Evolutionary conservation across 1,284 basidiomycete genomes (phyloP).

Genomic region (Boletus smithii): DNA sequence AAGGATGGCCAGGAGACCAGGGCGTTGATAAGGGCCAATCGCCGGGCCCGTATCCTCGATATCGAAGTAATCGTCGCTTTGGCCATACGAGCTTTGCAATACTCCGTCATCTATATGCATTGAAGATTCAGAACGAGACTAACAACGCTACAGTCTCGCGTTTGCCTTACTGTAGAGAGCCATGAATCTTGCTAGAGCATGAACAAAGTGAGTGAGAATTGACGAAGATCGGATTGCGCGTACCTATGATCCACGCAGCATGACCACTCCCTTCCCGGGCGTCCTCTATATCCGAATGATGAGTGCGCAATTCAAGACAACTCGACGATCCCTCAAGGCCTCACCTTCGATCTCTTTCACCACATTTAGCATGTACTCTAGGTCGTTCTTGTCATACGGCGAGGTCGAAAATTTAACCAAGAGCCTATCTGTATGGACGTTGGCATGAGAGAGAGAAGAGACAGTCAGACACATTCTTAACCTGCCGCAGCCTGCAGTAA

Average conservation of each 20-base stretch:
- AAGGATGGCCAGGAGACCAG: conserved; percentile 17
- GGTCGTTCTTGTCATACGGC: conserved; percentile 22
- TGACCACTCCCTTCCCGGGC: conserved; percentile 9
- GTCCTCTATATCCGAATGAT: conserved; percentile 7
- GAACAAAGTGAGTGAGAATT: not conserved
- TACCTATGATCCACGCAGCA: conserved; percentile 30
- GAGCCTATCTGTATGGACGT: conserved; percentile 21
- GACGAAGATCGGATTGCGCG: not conserved
- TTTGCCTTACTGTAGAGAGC: conserved; percentile 28
- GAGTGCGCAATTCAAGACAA: not conserved
- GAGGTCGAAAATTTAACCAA: conserved; percentile 34
- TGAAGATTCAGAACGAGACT: not conserved
- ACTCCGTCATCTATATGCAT: conserved; percentile 25
- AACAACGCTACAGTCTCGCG: not conserved
- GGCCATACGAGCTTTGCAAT: conserved; percentile 31
- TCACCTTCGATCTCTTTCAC: conserved; percentile 30
- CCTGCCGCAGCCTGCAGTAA: conserved; percentile 32
- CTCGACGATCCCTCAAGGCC: not conserved
- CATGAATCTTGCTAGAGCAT: conserved; percentile 28
- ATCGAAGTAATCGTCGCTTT: conserved; percentile 33
- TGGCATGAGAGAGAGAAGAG: not conserved
- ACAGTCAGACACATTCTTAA: not conserved
- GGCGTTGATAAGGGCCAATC: conserved; percentile 21
- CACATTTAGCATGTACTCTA: conserved; percentile 28
- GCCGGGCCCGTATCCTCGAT: conserved; percentile 20